Conservation (phyloP, 225 moss, liverwort and hornwort genomes). For the Polytrichum formosum region DNA sequence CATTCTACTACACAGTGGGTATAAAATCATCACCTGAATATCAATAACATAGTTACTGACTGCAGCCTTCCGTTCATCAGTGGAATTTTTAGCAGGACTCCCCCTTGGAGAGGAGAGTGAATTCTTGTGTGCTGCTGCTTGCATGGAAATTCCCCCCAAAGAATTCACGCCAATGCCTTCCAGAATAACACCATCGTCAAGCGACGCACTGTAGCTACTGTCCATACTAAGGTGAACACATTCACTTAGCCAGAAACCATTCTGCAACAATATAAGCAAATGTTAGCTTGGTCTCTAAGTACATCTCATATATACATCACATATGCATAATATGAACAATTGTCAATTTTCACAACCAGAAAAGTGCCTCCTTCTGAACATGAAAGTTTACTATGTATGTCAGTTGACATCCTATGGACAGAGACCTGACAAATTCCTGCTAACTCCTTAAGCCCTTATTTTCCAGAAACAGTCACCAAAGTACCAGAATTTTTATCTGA, state of each 20-base stretch:
- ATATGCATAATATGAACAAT: too few species aligned
- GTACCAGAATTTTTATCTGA: too few species aligned
- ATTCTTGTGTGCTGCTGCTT: constrained; percentile 41
- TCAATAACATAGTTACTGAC: constrained; percentile 79
- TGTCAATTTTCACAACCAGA: too few species aligned
- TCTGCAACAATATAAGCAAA: constrained; percentile 51
- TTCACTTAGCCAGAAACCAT: constrained; percentile 83
- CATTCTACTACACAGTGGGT: too few species aligned
- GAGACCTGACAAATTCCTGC: too few species aligned
- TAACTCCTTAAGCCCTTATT: too few species aligned
- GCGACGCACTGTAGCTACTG: constrained; percentile 69
- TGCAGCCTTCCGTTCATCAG: constrained; percentile 45
- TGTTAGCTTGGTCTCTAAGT: background rate
- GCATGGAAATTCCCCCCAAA: constrained; percentile 26
- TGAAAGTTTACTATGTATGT: too few species aligned
- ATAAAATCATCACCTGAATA: constrained; percentile 59
- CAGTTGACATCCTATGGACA: too few species aligned
- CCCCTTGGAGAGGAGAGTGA: constrained; percentile 32
- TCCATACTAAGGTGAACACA: constrained; percentile 72
- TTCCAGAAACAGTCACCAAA: too few species aligned
- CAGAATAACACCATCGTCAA: constrained; percentile 78
- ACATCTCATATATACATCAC: too few species aligned
- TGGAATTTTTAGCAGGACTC: constrained; percentile 44
- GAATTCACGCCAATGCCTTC: constrained; percentile 59
- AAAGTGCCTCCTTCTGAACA: too few species aligned